These are phyloP conservation scores for Cyberlindnera xishuangbannaensis DNA, from an alignment of 805 yeast genomes.

Conservation along the genomic window DNA sequence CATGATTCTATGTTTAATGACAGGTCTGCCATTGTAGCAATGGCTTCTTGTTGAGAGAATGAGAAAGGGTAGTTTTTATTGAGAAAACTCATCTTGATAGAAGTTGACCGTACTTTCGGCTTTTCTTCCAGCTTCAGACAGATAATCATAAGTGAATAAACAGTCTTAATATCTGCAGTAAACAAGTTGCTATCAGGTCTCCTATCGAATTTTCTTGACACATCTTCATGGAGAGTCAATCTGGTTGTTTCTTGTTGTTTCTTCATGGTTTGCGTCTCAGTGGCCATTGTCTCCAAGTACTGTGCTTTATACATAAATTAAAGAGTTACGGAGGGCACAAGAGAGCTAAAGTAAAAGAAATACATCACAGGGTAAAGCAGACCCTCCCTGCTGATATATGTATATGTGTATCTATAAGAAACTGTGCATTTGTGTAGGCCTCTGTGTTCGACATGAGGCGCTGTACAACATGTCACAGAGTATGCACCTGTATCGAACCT, in stretches of 20 bases:
- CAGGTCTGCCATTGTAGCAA: constrained; percentile 44
- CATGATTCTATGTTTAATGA: constrained; percentile 42
- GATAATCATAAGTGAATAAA: constrained; percentile 48
- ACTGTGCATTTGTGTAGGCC: too few relatives aligned
- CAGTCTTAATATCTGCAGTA: constrained; percentile 52
- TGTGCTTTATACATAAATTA: too few relatives aligned
- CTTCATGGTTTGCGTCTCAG: background rate
- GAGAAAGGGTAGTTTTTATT: constrained; percentile 40
- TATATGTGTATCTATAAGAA: too few relatives aligned
- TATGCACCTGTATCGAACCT: constrained; percentile 1
- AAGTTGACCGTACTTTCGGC: constrained; percentile 19
- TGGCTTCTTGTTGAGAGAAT: constrained; percentile 48
- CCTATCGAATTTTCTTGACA: constrained; percentile 39
- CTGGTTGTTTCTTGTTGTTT: constrained; percentile 1
- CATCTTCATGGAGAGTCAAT: constrained; percentile 35
- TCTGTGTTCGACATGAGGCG: constrained; percentile 6
- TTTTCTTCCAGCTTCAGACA: constrained; percentile 35
- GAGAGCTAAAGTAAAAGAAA: background rate
- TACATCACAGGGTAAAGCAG: too few relatives aligned
- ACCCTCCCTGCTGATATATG: too few relatives aligned
- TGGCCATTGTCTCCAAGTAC: too few relatives aligned
- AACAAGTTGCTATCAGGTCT: constrained; percentile 50
- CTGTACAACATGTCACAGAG: constrained; percentile 8
- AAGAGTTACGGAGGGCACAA: background rate
- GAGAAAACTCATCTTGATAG: constrained; percentile 26